These are phyloP conservation scores for Trichopus zeylanicus DNA, from an alignment of 116 monocot species.

Conservation along the genomic window DNA sequence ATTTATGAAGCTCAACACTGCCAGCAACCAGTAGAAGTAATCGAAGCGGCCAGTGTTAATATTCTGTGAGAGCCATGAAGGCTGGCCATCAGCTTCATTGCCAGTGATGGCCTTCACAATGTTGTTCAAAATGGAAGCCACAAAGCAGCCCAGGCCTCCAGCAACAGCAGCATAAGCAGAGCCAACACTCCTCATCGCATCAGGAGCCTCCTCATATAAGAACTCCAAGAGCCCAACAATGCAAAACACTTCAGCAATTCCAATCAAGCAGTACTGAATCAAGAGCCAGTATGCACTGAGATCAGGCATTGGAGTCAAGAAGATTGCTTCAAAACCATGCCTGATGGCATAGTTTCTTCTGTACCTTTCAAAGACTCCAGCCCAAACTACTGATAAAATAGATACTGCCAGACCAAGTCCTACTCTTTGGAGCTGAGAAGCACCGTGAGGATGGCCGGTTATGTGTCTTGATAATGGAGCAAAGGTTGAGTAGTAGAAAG, in stretches of 20 bases:
- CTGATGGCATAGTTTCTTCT: conserved; percentile 64
- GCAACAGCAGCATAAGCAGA: conserved; percentile 91
- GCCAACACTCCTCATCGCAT: conserved; percentile 87
- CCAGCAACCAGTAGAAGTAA: conserved; percentile 73
- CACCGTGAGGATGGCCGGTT: conserved; percentile 87
- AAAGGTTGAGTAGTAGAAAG: conserved; percentile 71
- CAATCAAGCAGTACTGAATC: conserved; percentile 81
- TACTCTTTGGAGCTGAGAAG: conserved; percentile 80
- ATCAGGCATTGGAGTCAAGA: conserved; percentile 61
- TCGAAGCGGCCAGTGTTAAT: conserved; percentile 81
- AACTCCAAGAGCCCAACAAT: conserved; percentile 85
- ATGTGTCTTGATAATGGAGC: conserved; percentile 66
- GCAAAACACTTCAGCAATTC: conserved; percentile 80
- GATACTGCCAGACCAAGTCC: conserved; percentile 74
- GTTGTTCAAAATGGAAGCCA: conserved; percentile 61
- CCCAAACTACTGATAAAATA: conserved; percentile 70
- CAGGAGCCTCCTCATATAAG: conserved; percentile 89
- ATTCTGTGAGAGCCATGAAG: conserved; percentile 87
- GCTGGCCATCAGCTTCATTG: conserved; percentile 39
- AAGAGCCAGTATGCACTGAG: conserved; percentile 87
- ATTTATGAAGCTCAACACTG: conserved; percentile 58
- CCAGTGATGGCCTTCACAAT: conserved; percentile 67
- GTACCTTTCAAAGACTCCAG: conserved; percentile 68
- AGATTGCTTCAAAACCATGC: conserved; percentile 42
- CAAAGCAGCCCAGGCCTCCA: conserved; percentile 84